Percentiles rank a stretch among this genome's conserved stretches.
Evolutionary conservation across 2,329 filamentous ascomycete species (phyloP).

Genomic region (Gyromitra esculenta): DNA sequence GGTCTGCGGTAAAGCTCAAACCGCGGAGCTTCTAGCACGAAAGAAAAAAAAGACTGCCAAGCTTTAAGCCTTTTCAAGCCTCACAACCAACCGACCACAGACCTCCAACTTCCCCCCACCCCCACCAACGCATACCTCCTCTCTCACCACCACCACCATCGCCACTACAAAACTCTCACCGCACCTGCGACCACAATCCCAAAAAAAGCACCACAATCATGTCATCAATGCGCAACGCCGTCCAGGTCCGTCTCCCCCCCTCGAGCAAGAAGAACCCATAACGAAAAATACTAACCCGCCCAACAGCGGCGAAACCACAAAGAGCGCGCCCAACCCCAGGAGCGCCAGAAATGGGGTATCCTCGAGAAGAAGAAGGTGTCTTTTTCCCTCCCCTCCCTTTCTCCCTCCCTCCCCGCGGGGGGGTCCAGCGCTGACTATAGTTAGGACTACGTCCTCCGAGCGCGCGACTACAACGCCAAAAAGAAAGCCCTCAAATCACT

Average conservation of each 20-base stretch:
- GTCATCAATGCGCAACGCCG: too few species aligned
- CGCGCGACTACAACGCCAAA: constrained; percentile 73
- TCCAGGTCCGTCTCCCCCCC: too few species aligned
- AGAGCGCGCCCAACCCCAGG: constrained; percentile 82
- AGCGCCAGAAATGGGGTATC: constrained; percentile 85
- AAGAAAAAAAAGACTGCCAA: background rate
- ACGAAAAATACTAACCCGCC: too few species aligned
- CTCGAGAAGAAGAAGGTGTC: constrained; percentile 91
- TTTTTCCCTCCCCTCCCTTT: background rate
- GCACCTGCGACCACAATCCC: background rate
- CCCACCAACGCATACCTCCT: too few species aligned
- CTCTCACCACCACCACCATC: too few species aligned
- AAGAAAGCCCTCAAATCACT: constrained; percentile 70
- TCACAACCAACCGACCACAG: too few species aligned
- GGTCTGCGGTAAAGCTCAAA: background rate
- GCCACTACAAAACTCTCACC: background rate
- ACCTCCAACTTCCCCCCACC: too few species aligned
- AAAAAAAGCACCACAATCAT: too few species aligned
- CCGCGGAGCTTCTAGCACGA: background rate
- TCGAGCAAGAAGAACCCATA: too few species aligned
- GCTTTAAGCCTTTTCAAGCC: background rate
- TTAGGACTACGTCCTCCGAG: constrained; percentile 72
- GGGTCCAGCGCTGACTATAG: background rate
- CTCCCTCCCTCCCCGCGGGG: background rate
- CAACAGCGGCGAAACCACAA: constrained; percentile 57